Conservation (phyloP, 495 filamentous ascomycete species). For the Aspergillus cavernicola region DNA sequence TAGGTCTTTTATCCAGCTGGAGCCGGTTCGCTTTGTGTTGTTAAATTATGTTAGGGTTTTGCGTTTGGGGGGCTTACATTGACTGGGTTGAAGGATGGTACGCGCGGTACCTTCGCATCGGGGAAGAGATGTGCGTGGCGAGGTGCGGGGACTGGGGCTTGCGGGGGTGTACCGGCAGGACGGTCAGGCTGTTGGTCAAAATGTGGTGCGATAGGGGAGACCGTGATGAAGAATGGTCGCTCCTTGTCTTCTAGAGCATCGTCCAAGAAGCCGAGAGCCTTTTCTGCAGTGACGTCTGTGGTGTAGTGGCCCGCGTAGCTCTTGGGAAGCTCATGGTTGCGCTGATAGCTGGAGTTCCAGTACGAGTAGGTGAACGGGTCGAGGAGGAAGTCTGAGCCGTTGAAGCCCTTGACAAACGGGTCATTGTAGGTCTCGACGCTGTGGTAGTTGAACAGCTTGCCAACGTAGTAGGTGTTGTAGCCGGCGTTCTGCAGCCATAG, state of each 20-base stretch:
- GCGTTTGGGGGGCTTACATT: slow-evolving; percentile 45
- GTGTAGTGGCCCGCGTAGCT: slow-evolving; percentile 57
- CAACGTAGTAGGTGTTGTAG: slow-evolving; percentile 72
- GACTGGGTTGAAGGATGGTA: slow-evolving; percentile 41
- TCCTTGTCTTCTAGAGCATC: slow-evolving; percentile 47
- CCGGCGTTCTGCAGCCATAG: slow-evolving; percentile 66
- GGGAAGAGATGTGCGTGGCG: slow-evolving; percentile 38
- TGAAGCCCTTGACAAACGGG: slow-evolving; percentile 57
- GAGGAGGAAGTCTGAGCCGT: slow-evolving; percentile 59
- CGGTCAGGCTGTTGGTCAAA: slow-evolving; percentile 45
- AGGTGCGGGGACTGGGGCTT: slow-evolving; percentile 47
- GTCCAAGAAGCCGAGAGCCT: slow-evolving; percentile 59
- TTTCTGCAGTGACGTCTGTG: slow-evolving; percentile 59
- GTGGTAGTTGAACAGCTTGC: slow-evolving; percentile 69
- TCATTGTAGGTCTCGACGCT: slow-evolving; percentile 54
- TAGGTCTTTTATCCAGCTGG: slow-evolving; percentile 58
- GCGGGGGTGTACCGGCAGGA: slow-evolving; percentile 31
- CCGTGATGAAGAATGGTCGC: slow-evolving; percentile 63
- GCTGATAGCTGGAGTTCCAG: slow-evolving; percentile 62
- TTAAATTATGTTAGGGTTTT: slow-evolving; percentile 47
- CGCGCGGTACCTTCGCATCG: slow-evolving; percentile 37
- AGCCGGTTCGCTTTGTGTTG: slow-evolving; percentile 52
- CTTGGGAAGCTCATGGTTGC: slow-evolving; percentile 55
- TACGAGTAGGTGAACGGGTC: slow-evolving; percentile 73
- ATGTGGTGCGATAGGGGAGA: slow-evolving; percentile 67